Evolutionary conservation across 257 asterid genomes (phyloP), one percentile per base, ranked within the genome.

Genomic region (Plectranthus barbatus): DNA sequence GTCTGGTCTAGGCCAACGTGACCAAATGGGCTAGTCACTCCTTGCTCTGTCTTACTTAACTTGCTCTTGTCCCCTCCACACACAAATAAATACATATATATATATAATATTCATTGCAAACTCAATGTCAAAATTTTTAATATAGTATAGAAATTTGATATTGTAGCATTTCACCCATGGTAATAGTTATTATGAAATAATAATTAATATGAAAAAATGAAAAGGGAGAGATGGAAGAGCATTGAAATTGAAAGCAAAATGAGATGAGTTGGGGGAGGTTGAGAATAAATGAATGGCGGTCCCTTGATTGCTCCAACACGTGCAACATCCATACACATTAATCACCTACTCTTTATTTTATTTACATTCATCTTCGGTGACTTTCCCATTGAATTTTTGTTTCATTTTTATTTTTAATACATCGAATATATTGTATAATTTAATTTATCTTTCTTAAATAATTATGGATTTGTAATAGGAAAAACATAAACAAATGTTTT

Each of bases 271-370:
- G 20, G 47, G 62, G 64, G 7, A 51, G 41, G 53, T 67, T 49
- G 62, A 20, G 24, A 58, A 31, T 66, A 45, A n/a, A 72, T 79
- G 75, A 31, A 56, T 33, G 71, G 64, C 66, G 85, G 80, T 60
- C 82, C 84, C 76, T 62, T 42, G 59, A 65, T 64, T 36, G 39
- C 61, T 36, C 41, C 73, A 37, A 60, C 72, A 66, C 77, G 53
- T 72, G 77, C 73, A 60, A 72, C 47, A 63, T 62, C 37, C 62
- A 41, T 26, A 21, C 40, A 42, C 29, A 21, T n/a, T n/a, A n/a
- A n/a, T n/a, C n/a, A n/a, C n/a, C n/a, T n/a, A n/a, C n/a, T n/a
- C n/a, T n/a, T n/a, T n/a, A n/a, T n/a, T n/a, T n/a, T n/a, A n/a
- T n/a, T n/a, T n/a, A n/a, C n/a, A n/a, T n/a, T n/a, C n/a, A n/a